phyloP scores from a whole-genome alignment of 1,284 basidiomycete genomes.

The Irpex sp. region DNA sequence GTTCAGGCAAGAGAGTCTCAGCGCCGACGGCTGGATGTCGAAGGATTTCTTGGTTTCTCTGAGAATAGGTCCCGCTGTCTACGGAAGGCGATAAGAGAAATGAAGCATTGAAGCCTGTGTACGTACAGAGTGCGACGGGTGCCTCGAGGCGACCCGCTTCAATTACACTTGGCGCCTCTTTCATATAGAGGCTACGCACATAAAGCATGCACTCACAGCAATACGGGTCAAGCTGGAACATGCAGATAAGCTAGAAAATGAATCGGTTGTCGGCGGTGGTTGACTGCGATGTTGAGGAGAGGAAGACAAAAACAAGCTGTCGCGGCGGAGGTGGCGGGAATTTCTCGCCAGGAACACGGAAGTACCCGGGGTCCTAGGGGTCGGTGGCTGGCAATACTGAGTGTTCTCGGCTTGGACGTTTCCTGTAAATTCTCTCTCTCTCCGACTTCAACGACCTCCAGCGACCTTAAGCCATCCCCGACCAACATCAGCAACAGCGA shows the following conservation, averaged over 20 bases:
- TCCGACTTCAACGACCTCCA: not conserved
- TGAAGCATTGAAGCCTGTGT: not conserved
- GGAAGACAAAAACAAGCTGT: conserved; percentile 4
- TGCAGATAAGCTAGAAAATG: not conserved
- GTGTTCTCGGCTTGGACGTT: conserved; percentile 1
- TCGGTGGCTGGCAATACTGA: conserved; percentile 12
- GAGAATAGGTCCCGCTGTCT: no score
- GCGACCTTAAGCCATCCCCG: not conserved
- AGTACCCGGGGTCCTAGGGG: conserved; percentile 13
- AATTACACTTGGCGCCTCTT: no score
- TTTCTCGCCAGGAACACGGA: not conserved
- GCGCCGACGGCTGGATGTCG: no score
- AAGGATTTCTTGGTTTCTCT: no score
- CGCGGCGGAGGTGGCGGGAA: not conserved
- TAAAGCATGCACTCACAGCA: not conserved
- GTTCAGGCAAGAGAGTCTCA: no score
- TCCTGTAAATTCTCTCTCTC: conserved; percentile 3
- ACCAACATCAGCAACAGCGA: not conserved
- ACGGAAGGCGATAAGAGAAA: not conserved
- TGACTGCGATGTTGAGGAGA: not conserved
- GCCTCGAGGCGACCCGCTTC: not conserved
- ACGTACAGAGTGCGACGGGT: not conserved
- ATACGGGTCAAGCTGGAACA: not conserved
- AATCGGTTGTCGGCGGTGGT: not conserved
- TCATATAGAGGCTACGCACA: not conserved